phyloP scores from a whole-genome alignment of 176 grass and related monocot genomes.

The Aegilops speltoides region DNA sequence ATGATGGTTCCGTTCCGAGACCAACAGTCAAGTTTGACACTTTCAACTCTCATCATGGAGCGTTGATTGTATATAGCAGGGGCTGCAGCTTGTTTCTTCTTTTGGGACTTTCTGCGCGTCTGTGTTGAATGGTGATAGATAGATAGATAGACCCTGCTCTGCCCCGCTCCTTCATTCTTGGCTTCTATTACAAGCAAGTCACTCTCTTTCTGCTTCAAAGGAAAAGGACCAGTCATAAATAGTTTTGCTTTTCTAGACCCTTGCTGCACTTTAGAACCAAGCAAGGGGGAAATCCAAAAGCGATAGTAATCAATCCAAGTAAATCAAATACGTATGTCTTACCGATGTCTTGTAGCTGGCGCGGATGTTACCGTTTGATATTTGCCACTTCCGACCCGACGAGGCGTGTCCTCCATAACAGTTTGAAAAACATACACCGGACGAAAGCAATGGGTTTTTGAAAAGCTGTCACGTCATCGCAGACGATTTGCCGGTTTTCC shows the following conservation, averaged over 20 bases:
- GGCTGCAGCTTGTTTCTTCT: slow-evolving; percentile 17
- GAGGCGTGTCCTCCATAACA: background rate
- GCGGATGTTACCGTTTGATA: slow-evolving; percentile 11
- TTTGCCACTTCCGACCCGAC: background rate
- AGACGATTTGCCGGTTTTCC: background rate
- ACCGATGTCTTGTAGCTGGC: background rate
- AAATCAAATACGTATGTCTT: too few species aligned
- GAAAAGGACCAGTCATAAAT: slow-evolving; percentile 16
- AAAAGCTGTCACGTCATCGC: background rate
- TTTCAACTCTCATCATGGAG: background rate
- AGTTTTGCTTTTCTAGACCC: slow-evolving; percentile 25
- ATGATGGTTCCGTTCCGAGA: background rate
- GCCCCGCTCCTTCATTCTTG: slow-evolving; percentile 21
- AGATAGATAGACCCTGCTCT: background rate
- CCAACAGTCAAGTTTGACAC: background rate
- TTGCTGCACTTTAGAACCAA: background rate
- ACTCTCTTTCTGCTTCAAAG: slow-evolving; percentile 34
- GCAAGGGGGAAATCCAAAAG: background rate
- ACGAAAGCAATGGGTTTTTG: slow-evolving; percentile 21
- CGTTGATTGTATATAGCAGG: background rate
- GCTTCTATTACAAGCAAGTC: slow-evolving; percentile 43
- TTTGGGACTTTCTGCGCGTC: slow-evolving; percentile 33
- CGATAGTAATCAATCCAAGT: background rate
- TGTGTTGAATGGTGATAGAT: slow-evolving; percentile 11
- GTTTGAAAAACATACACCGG: background rate